Conservation (phyloP, 768 basidiomycete genomes). For the Fomitopsis serialis region DNA sequence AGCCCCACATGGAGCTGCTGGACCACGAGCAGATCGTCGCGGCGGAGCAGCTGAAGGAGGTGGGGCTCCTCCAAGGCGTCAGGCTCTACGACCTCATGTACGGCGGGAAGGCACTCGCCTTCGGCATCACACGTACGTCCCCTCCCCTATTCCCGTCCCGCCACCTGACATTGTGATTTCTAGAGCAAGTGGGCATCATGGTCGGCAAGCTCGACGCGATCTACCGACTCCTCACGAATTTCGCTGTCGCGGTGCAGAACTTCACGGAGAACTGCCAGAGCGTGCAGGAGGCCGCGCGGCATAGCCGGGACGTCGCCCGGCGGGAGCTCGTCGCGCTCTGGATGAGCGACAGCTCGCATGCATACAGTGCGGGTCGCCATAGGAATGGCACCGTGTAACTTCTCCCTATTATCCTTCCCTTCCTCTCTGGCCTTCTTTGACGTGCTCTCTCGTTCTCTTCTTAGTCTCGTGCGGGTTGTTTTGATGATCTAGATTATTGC, state of each 20-base stretch:
- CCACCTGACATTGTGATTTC: not conserved
- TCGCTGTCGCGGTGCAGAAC: slow-evolving; percentile 18
- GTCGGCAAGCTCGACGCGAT: slow-evolving; percentile 15
- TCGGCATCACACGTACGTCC: slow-evolving; percentile 17
- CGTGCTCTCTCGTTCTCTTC: too few relatives aligned
- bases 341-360: slow-evolving; percentile 5
- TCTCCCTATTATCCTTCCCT: too few relatives aligned
- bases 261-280: slow-evolving; percentile 14
- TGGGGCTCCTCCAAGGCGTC: slow-evolving; percentile 14
- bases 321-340: slow-evolving; percentile 15
- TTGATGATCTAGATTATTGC: too few relatives aligned
- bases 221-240: slow-evolving; percentile 12
- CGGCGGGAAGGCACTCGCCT: slow-evolving; percentile 15
- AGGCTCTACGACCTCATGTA: slow-evolving; percentile 19
- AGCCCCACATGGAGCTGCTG: slow-evolving; percentile 14
- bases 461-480: too few relatives aligned
- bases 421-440: too few relatives aligned
- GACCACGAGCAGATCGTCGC: slow-evolving; percentile 6
- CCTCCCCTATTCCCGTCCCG: not conserved
- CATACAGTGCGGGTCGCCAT: too few relatives aligned
- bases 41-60: slow-evolving; percentile 9
- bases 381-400: too few relatives aligned
- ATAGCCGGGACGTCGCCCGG: slow-evolving; percentile 12
- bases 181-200: slow-evolving; percentile 17
- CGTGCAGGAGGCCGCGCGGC: slow-evolving; percentile 13